phyloP scores from a whole-genome alignment of 306 rosid species.

The Citrullus amarus region DNA sequence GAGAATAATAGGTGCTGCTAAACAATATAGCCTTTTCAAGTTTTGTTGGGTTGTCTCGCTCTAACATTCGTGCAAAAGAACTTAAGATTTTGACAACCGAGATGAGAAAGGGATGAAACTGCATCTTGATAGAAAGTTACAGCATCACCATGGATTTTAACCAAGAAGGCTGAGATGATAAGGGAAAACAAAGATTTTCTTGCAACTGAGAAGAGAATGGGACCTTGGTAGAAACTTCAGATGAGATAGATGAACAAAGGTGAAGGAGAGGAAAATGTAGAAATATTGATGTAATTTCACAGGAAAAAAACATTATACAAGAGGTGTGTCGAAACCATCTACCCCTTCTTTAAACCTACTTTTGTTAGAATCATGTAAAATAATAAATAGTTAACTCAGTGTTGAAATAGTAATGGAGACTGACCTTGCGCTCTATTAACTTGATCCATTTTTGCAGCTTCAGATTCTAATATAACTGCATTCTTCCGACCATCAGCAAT shows the following conservation, averaged over 20 bases:
- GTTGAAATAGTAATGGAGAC: constrained; percentile 5
- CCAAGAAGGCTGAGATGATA: not conserved
- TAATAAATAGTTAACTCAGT: no score
- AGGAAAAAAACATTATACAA: not conserved
- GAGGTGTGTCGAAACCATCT: not conserved
- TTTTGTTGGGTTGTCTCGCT: not conserved
- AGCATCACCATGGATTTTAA: not conserved
- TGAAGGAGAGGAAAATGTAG: not conserved
- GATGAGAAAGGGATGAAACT: not conserved
- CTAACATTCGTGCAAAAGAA: not conserved
- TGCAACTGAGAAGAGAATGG: not conserved
- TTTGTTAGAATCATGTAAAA: not conserved
- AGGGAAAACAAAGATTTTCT: not conserved
- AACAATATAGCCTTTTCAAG: not conserved
- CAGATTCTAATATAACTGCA: constrained; percentile 80
- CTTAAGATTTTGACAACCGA: not conserved
- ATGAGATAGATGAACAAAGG: not conserved
- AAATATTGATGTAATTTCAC: not conserved
- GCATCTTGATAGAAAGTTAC: not conserved
- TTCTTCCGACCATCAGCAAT: constrained; percentile 86
- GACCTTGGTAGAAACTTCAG: not conserved
- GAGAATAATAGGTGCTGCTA: not conserved
- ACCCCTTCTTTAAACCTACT: not conserved
- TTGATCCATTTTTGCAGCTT: constrained; percentile 84
- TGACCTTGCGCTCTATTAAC: constrained; percentile 69